Conservation (phyloP, 345 rosid genomes). For the Lepidium sativum region DNA sequence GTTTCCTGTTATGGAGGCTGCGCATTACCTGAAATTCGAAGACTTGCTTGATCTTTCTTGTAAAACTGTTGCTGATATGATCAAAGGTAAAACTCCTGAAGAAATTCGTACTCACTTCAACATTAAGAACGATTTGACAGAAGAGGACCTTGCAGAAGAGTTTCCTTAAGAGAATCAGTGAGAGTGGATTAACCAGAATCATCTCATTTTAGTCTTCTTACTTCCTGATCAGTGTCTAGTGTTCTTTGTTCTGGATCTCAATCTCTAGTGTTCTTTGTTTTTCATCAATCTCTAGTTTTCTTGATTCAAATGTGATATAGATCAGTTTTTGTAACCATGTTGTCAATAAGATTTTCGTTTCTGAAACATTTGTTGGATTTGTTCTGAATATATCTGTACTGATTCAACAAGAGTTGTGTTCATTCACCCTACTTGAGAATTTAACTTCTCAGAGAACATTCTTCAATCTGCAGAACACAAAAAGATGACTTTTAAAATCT, state of each 20-base stretch:
- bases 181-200: no score
- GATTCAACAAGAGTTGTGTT: background rate
- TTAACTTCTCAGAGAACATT: constrained; percentile 48
- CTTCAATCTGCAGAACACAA: no score
- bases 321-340: background rate
- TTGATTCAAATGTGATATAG: no score
- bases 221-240: no score
- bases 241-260: no score
- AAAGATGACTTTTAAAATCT: background rate
- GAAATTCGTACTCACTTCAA: no score
- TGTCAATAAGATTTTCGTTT: background rate
- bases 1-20: constrained; percentile 45
- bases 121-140: no score
- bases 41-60: constrained; percentile 45
- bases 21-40: constrained; percentile 47
- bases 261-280: no score
- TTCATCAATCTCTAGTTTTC: no score
- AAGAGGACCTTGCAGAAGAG: constrained; percentile 41
- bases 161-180: constrained; percentile 38
- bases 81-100: no score
- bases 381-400: background rate
- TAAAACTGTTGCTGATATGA: constrained; percentile 42
- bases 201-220: no score
- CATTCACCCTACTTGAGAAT: constrained; percentile 29
- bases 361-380: background rate